A percentile compares a stretch with the other conserved stretches of the same genome.
These are phyloP conservation scores for Pyricularia sp. DNA, from an alignment of 2,329 filamentous ascomycete species.

Conservation along the genomic window DNA sequence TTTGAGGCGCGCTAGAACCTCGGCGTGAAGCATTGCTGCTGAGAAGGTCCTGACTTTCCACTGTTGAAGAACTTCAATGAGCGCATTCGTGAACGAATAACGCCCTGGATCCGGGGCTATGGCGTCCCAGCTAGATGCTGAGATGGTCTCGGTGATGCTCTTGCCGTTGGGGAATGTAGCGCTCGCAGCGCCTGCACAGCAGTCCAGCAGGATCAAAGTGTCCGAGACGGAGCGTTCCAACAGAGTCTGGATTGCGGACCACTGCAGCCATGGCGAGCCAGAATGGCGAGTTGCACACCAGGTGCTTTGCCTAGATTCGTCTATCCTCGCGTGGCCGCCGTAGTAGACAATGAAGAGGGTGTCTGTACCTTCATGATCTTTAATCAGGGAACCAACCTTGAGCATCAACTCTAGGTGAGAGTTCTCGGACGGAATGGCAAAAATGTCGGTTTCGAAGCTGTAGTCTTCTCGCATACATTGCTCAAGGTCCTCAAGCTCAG, in stretches of 20 bases:
- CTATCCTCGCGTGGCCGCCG: slow-evolving; percentile 49
- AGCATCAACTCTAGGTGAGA: slow-evolving; percentile 50
- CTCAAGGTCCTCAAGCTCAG: slow-evolving; percentile 47
- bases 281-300: slow-evolving; percentile 47
- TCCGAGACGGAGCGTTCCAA: slow-evolving; percentile 48
- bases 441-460: slow-evolving; percentile 47
- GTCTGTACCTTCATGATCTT: slow-evolving; percentile 43
- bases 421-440: slow-evolving; percentile 48
- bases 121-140: slow-evolving; percentile 52
- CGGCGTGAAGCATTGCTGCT: slow-evolving; percentile 51
- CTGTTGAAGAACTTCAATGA: slow-evolving; percentile 50
- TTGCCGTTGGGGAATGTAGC: slow-evolving; percentile 48
- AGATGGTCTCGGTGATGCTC: slow-evolving; percentile 53
- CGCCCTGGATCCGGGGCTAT: slow-evolving; percentile 50
- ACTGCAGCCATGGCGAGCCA: slow-evolving; percentile 48
- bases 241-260: slow-evolving; percentile 52
- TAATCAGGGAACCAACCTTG: slow-evolving; percentile 45
- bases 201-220: slow-evolving; percentile 48
- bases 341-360: slow-evolving; percentile 51
- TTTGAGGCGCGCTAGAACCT: slow-evolving; percentile 49
- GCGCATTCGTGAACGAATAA: slow-evolving; percentile 49
- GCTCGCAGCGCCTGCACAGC: slow-evolving; percentile 50
- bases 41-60: slow-evolving; percentile 47
- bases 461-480: slow-evolving; percentile 45
- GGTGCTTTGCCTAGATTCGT: slow-evolving; percentile 49